These are phyloP conservation scores for Phytophthora pseudosyringae DNA, from an alignment of 352 stramenopile genomes.

Conservation along the genomic window DNA sequence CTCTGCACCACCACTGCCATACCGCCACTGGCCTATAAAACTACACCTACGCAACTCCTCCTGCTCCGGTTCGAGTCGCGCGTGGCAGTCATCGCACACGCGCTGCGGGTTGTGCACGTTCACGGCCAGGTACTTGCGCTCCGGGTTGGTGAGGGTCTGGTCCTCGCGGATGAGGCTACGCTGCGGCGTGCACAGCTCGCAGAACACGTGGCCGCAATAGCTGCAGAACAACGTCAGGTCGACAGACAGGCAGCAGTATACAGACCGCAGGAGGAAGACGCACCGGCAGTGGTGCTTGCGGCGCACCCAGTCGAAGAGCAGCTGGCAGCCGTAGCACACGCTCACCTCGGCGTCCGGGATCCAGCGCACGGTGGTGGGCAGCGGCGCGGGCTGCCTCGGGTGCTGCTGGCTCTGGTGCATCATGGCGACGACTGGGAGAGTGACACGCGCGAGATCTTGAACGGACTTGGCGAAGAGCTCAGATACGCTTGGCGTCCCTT, in stretches of 20 bases:
- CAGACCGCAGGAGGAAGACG: not conserved
- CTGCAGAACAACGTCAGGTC: constrained; percentile 25
- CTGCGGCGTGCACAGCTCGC: constrained; percentile 71
- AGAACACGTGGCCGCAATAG: constrained; percentile 83
- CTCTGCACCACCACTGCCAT: not conserved
- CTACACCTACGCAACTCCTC: constrained; percentile 60
- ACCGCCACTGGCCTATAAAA: not conserved
- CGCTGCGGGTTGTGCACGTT: constrained; percentile 87
- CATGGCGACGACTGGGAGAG: constrained; percentile 5
- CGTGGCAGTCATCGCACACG: constrained; percentile 82
- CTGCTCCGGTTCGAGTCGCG: constrained; percentile 65
- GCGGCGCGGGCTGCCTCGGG: not conserved
- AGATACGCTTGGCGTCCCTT: constrained; percentile 14
- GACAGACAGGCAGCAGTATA: not conserved
- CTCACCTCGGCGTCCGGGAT: constrained; percentile 82
- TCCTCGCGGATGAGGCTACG: constrained; percentile 78
- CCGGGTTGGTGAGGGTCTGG: constrained; percentile 75
- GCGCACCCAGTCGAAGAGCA: constrained; percentile 90
- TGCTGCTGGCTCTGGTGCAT: constrained; percentile 27
- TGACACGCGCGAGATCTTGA: constrained; percentile 24
- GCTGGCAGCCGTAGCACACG: constrained; percentile 76
- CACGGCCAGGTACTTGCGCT: constrained; percentile 77
- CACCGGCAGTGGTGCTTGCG: constrained; percentile 91
- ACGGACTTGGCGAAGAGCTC: constrained; percentile 6
- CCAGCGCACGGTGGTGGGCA: constrained; percentile 82